These are phyloP conservation scores for Withania somnifera DNA, from an alignment of 305 asterid genomes.

Conservation along the genomic window DNA sequence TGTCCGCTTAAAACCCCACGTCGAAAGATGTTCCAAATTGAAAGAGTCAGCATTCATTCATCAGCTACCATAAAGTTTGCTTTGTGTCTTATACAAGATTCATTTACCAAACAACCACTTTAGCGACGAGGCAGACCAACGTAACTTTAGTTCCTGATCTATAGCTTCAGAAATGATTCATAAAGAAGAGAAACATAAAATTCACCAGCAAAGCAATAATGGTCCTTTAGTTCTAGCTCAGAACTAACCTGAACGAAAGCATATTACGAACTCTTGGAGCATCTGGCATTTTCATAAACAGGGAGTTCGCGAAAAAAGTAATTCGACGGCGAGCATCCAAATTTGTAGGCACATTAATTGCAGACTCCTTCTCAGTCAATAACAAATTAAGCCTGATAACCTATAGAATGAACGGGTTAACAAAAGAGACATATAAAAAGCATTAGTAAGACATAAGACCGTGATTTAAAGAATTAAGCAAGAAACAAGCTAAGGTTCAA, in stretches of 20 bases:
- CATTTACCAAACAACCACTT: neutral
- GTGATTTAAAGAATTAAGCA: neutral
- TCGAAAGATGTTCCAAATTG: neutral
- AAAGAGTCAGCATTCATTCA: neutral
- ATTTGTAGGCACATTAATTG: conserved; percentile 89
- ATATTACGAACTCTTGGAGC: conserved; percentile 96
- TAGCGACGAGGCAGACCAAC: neutral
- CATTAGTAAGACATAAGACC: neutral
- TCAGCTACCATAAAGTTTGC: neutral
- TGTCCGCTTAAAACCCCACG: neutral
- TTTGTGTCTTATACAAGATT: neutral
- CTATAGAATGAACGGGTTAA: conserved; percentile 28
- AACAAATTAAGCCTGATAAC: conserved; percentile 91
- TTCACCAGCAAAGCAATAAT: conserved; percentile 6
- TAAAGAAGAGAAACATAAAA: conserved; percentile 8
- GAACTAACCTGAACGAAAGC: conserved; percentile 91
- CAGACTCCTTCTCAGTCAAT: conserved; percentile 93
- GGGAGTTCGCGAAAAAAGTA: conserved; percentile 92
- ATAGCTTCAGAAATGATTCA: neutral
- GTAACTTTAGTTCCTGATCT: neutral
- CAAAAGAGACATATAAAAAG: conserved; percentile 3
- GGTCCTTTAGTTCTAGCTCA: neutral
- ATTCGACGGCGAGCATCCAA: conserved; percentile 93
- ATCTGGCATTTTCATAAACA: conserved; percentile 90
- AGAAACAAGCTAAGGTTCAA: conserved; percentile 11